These are phyloP conservation scores for Leptomonas pyrrhocoris DNA, from an alignment of 208 protist genomes.

Conservation along the genomic window DNA sequence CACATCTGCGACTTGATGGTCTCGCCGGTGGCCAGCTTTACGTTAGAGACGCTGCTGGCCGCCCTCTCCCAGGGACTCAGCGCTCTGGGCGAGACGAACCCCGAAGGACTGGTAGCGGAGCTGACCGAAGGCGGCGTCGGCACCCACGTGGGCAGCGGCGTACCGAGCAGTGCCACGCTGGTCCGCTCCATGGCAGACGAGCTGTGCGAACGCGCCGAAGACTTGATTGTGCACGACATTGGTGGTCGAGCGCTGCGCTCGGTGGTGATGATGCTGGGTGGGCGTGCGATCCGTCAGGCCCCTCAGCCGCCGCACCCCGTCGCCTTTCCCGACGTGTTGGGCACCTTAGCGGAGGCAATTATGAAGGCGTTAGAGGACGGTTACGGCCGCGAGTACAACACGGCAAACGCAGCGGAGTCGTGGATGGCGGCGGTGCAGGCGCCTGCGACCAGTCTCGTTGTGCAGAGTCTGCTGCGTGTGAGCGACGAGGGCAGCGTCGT, in stretches of 20 bases:
- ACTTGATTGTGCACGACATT: conserved; percentile 76
- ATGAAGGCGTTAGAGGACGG: conserved; percentile 58
- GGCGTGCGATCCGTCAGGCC: conserved; percentile 68
- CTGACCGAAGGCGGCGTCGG: conserved; percentile 65
- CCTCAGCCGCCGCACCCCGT: conserved; percentile 50
- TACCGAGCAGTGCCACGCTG: conserved; percentile 81
- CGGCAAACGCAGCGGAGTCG: conserved; percentile 39
- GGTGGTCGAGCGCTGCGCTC: conserved; percentile 78
- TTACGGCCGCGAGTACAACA: conserved; percentile 52
- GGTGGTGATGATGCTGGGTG: conserved; percentile 80
- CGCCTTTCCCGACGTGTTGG: conserved; percentile 47
- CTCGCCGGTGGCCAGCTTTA: conserved; percentile 87
- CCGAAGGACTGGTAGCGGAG: conserved; percentile 53
- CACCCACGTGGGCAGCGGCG: conserved; percentile 78
- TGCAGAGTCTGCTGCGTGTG: conserved; percentile 85
- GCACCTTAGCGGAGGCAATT: conserved; percentile 46
- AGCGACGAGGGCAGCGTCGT: conserved; percentile 49
- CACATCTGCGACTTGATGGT: conserved; percentile 66
- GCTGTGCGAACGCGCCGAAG: conserved; percentile 64
- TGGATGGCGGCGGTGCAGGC: conserved; percentile 77
- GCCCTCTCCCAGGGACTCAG: conserved; percentile 74
- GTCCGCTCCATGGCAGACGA: conserved; percentile 69
- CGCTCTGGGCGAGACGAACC: conserved; percentile 44
- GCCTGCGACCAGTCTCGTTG: conserved; percentile 76
- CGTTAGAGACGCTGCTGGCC: conserved; percentile 75